phyloP scores from a whole-genome alignment of 352 stramenopile genomes.

The Globisporangium camurandrum region DNA sequence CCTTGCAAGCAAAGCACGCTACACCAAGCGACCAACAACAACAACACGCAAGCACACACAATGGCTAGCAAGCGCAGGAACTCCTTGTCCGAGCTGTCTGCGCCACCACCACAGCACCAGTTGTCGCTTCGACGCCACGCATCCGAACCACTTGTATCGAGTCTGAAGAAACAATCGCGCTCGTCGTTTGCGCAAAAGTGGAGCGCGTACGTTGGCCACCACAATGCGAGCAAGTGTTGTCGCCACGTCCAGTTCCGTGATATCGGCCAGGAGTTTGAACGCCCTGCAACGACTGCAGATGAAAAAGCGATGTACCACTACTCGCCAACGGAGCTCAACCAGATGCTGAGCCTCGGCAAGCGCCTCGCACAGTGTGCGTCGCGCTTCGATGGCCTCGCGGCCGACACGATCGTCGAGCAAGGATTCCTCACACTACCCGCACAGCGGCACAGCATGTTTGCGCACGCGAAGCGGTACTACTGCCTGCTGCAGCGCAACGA shows the following conservation, averaged over 20 bases:
- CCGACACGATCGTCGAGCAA: conserved; percentile 65
- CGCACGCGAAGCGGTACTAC: conserved; percentile 60
- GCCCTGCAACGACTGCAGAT: conserved; percentile 23
- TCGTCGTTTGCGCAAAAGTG: conserved; percentile 40
- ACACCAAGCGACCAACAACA: not conserved
- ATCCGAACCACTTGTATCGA: conserved; percentile 34
- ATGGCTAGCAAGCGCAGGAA: conserved; percentile 5
- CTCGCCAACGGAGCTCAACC: conserved; percentile 35
- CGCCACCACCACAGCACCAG: too few species aligned
- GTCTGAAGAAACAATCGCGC: conserved; percentile 51
- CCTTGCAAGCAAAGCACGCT: too few species aligned
- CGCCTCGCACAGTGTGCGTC: conserved; percentile 35
- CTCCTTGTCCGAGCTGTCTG: not conserved
- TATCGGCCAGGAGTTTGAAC: conserved; percentile 31
- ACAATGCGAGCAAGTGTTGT: conserved; percentile 10
- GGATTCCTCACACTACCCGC: conserved; percentile 48
- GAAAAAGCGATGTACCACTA: conserved; percentile 60
- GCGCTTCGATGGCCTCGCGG: conserved; percentile 34
- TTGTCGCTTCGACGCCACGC: too few species aligned
- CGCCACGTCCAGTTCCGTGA: conserved; percentile 49
- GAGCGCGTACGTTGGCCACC: conserved; percentile 35
- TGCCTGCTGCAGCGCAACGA: conserved; percentile 46
- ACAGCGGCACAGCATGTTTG: conserved; percentile 43
- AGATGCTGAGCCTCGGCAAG: conserved; percentile 49
- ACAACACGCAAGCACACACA: not conserved